A percentile compares a stretch with the other conserved stretches of the same genome.
phyloP scores from a whole-genome alignment of 2,329 filamentous ascomycete species.

The Albifimbria verrucaria region DNA sequence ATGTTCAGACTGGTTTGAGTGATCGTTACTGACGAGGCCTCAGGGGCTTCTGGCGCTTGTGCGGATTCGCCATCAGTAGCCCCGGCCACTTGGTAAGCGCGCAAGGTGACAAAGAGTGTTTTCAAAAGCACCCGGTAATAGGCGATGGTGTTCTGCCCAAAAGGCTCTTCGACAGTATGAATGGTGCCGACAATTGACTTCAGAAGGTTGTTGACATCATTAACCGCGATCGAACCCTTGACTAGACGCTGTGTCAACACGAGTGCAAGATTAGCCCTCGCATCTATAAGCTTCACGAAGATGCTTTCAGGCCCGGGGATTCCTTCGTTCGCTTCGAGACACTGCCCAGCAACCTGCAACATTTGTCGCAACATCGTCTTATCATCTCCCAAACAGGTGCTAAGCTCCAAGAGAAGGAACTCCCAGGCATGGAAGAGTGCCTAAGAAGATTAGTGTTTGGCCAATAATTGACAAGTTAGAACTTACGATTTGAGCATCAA shows the following conservation, averaged over 20 bases:
- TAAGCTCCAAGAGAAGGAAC: conserved; percentile 79
- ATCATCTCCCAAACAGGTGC: conserved; percentile 55
- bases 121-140: conserved; percentile 85
- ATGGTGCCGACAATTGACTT: conserved; percentile 50
- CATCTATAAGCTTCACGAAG: conserved; percentile 74
- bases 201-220: conserved; percentile 51
- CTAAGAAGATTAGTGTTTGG: conserved; percentile 37
- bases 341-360: conserved; percentile 71
- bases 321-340: conserved; percentile 73
- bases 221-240: conserved; percentile 47
- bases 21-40: conserved; percentile 38
- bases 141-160: conserved; percentile 47
- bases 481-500: conserved; percentile 85
- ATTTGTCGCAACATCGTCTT: conserved; percentile 64
- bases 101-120: conserved; percentile 78
- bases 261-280: conserved; percentile 76
- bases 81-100: conserved; percentile 49
- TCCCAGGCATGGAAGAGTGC: conserved; percentile 87
- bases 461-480: conserved; percentile 19
- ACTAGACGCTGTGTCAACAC: conserved; percentile 78
- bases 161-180: conserved; percentile 51
- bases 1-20: conserved; percentile 72
- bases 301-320: conserved; percentile 72
- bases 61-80: conserved; percentile 21
- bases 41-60: conserved; percentile 26